Conservation (phyloP, 176 grass and related monocot species). For the Juncus effusus region DNA sequence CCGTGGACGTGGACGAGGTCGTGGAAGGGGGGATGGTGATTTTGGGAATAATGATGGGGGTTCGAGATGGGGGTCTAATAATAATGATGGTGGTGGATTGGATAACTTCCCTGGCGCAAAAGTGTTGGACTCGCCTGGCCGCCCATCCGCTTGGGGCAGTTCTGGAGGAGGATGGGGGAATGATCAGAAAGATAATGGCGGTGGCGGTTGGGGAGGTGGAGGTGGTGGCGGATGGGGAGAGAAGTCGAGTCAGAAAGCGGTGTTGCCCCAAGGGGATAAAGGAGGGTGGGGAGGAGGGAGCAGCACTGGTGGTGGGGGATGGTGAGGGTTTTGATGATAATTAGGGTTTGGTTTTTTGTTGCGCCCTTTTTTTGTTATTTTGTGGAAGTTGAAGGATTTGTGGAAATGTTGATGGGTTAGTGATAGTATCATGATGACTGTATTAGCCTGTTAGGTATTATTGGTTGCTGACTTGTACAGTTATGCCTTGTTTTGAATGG, state of each 20-base stretch:
- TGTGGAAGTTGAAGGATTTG: neutral
- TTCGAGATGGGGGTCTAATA: slow-evolving; percentile 35
- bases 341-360: slow-evolving; percentile 1
- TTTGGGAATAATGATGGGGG: slow-evolving; percentile 29
- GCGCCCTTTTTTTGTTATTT: neutral
- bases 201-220: slow-evolving; percentile 31
- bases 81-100: slow-evolving; percentile 31
- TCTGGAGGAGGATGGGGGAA: slow-evolving; percentile 24
- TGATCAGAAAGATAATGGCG: slow-evolving; percentile 41
- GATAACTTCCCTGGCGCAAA: slow-evolving; percentile 34
- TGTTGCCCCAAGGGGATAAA: slow-evolving; percentile 38
- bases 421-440: too few relatives aligned
- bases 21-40: slow-evolving; percentile 48
- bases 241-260: slow-evolving; percentile 35
- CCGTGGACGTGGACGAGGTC: slow-evolving; percentile 38
- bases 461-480: too few relatives aligned
- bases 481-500: too few relatives aligned
- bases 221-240: slow-evolving; percentile 18
- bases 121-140: slow-evolving; percentile 33
- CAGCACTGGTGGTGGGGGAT: slow-evolving; percentile 13
- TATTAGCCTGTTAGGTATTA: too few relatives aligned
- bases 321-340: slow-evolving; percentile 16
- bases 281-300: slow-evolving; percentile 30
- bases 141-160: slow-evolving; percentile 25
- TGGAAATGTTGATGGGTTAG: too few relatives aligned